Conservation (phyloP, 768 basidiomycete species). For the Mycena haematopus region DNA sequence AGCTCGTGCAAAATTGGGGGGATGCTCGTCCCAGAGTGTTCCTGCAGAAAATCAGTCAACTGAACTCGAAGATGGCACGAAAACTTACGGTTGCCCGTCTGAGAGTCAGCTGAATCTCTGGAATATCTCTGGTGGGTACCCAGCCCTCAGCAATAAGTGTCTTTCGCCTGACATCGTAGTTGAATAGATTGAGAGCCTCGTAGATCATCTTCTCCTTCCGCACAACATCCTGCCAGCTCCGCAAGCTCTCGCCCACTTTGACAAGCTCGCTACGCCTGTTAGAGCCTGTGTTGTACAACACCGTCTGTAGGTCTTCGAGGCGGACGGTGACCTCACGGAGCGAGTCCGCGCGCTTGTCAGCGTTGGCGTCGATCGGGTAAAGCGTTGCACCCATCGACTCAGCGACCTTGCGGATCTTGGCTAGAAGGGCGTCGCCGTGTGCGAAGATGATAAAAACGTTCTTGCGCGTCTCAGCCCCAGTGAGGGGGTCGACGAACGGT, state of each 20-base stretch:
- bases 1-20: slow-evolving; percentile 93
- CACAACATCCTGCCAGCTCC: slow-evolving; percentile 94
- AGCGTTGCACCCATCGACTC: slow-evolving; percentile 99
- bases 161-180: slow-evolving; percentile 92
- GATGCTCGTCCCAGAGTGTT: slow-evolving; percentile 91
- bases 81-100: slow-evolving; percentile 80
- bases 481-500: slow-evolving; percentile 87
- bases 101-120: slow-evolving; percentile 83
- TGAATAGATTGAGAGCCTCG: slow-evolving; percentile 94
- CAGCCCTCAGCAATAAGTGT: slow-evolving; percentile 97
- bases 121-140: slow-evolving; percentile 94
- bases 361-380: slow-evolving; percentile 94
- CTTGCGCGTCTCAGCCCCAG: slow-evolving; percentile 87
- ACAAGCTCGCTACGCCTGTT: slow-evolving; percentile 84
- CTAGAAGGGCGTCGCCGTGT: slow-evolving; percentile 88
- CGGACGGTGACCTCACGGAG: slow-evolving; percentile 87
- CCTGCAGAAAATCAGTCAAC: slow-evolving; percentile 43
- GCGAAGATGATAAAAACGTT: slow-evolving; percentile 99
- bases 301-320: slow-evolving; percentile 89
- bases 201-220: slow-evolving; percentile 96
- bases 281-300: slow-evolving; percentile 87
- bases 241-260: slow-evolving; percentile 83
- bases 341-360: slow-evolving; percentile 89
- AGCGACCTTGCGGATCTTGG: slow-evolving; percentile 97
- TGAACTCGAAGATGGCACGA: slow-evolving; percentile 28